Base-by-base conservation (phyloP, 371 early-diverging fungal genomes). In the Haplosporangium sp. region DNA sequence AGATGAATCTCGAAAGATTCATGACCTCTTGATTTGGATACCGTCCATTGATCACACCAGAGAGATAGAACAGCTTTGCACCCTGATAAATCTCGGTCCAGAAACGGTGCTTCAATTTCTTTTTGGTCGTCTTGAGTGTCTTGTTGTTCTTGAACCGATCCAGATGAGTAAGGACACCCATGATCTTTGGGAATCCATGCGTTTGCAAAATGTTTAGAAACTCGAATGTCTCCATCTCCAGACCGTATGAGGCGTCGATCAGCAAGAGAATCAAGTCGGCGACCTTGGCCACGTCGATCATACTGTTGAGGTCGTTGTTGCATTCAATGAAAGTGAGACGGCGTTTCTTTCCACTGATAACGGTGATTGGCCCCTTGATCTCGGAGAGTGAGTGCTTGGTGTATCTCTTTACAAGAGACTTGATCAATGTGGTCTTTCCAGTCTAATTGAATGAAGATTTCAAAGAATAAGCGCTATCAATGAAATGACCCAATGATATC, bases 191-290 rank as follows among this genome's bases (percentile, higher is more conserved):
- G 80, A 99, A 96, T 23, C 99, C 99, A 71, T 99, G 99, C 5
- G 95, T 90, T 77, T 98, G 99, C 41, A 99, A 86, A 63, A 99
- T 90, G 81, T 97, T 98, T 38, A 99, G 86, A 83, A 98, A 98
- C 87, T 99, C 99, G 75, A 99, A 99, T 0, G 99, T 99, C 90
- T 99, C 99, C 98, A 98, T 99, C 83, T 99, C 99, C 83, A 99
- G 95, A 37, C 99, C 99, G 81, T 94, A 98, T 74, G 92, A 93
- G 6, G 98, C 98, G 81, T 99, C 98, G 67, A 99, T 94, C 76
- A 94, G 84, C 61, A 99, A 84, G 45, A 99, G 88, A 4, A 99
- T 96, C 62, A 99, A 81, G 85, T 99, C 99, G 0, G 98, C 97
- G 23, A 99, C 89, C 83, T 99, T 99, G 55, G 96, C 96, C 23